Evolutionary conservation across 2,329 filamentous ascomycete species (phyloP), one percentile per base, ranked within the genome.

Genomic region (Aspergillus amoenus): DNA sequence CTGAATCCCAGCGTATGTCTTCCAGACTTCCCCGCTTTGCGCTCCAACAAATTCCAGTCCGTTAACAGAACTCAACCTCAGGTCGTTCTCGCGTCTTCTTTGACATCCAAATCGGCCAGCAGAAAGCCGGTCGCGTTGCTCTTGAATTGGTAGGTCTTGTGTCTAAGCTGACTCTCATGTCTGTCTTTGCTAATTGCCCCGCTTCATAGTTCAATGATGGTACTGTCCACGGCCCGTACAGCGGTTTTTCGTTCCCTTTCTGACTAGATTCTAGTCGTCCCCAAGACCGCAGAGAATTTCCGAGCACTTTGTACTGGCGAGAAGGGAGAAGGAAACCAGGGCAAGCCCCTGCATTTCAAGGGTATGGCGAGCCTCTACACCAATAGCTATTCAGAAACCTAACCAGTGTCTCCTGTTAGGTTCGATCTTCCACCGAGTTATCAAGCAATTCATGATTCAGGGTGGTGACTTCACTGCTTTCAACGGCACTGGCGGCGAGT

Each of bases 371-470:
- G 40, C 9, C 32, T 32, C 32, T 15, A 24, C 32, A 22, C 44
- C 17, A 17, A 34, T 15, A 24, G 30, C 15, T 42, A 34, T 12
- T 21, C n/a, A 22, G 30, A 21, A 50, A 40, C 42, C 32, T 54
- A 13, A 57, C 44, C 17, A 18, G n/a, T 43, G 37, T 17, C 49
- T 42, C 47, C 15, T 40, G 22, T 32, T 56, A 80, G 89, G 91
- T 66, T 95, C 90, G 60, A 81, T 80, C 67, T 97, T 99, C 82
- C 93, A 99, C 81, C 90, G 93, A 51, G 90, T 99, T 63, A 99
- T 99, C 81, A 97, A 97, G 82, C 85, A 90, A 69, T 99, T 99
- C 79, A 97, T 99, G 93, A 94, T 97, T 70, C 90, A 97, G 80
- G 93, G 94, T 71, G 93, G 94, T 77, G 94, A 97, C 76, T 99